Evolutionary conservation across 2,329 filamentous ascomycete species (phyloP).

Genomic region (Sporothrix euskadiensis): DNA sequence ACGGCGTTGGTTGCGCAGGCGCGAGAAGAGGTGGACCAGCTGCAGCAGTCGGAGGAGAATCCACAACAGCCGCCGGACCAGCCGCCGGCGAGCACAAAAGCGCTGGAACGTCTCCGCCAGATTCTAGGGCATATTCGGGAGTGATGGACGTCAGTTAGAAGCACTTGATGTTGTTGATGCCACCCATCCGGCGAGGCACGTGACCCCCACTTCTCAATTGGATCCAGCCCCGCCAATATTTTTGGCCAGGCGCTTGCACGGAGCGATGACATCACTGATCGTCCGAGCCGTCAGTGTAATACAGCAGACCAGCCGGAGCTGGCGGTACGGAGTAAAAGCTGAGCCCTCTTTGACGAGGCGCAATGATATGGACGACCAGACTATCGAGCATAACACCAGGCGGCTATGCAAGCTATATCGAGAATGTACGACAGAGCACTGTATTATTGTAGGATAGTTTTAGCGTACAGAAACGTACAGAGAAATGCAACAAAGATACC

Average conservation of each 20-base stretch:
- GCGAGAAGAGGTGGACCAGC: conserved; percentile 53
- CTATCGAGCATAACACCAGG: background rate
- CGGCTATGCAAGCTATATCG: background rate
- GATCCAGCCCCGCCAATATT: background rate
- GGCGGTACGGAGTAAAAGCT: background rate
- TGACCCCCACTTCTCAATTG: background rate
- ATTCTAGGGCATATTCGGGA: conserved; percentile 45
- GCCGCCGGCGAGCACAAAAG: conserved; percentile 38
- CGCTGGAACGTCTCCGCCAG: conserved; percentile 44
- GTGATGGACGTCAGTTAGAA: background rate
- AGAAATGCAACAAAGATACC: background rate
- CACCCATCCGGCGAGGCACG: background rate
- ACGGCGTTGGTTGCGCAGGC: conserved; percentile 58
- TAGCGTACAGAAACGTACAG: background rate
- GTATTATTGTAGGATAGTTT: background rate
- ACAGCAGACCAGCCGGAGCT: background rate
- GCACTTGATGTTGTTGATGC: background rate
- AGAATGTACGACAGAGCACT: background rate
- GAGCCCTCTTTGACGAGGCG: background rate
- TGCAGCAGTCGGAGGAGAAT: conserved; percentile 37
- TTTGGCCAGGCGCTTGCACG: background rate
- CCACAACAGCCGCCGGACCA: background rate
- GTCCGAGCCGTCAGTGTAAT: background rate
- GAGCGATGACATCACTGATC: conserved; percentile 27
- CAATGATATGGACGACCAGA: background rate